A percentile compares a stretch with the other conserved stretches of the same genome.
These are phyloP conservation scores for Chalara sp. DNA, from an alignment of 2,329 filamentous ascomycete species.

Conservation along the genomic window DNA sequence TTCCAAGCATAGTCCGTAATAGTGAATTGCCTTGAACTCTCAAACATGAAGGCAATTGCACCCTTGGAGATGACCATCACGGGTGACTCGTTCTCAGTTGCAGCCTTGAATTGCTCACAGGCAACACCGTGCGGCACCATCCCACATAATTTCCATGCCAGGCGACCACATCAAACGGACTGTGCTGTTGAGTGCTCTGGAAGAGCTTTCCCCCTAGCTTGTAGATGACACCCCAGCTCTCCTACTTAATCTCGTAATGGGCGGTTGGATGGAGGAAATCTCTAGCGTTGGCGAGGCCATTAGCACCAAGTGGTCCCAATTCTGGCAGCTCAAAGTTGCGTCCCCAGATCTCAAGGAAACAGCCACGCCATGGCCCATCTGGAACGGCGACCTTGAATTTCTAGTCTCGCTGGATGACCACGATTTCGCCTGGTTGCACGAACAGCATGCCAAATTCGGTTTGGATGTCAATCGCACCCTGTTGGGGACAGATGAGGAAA, in stretches of 20 bases:
- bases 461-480: conserved; percentile 66
- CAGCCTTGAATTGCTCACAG: conserved; percentile 37
- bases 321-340: conserved; percentile 67
- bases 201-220: conserved; percentile 64
- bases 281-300: conserved; percentile 55
- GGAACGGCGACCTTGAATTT: conserved; percentile 66
- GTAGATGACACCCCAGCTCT: conserved; percentile 28
- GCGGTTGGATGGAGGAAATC: conserved; percentile 59
- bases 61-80: conserved; percentile 38
- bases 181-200: conserved; percentile 56
- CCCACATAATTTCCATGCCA: conserved; percentile 60
- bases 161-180: conserved; percentile 69
- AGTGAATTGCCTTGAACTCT: conserved; percentile 45
- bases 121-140: conserved; percentile 43
- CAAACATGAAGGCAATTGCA: conserved; percentile 45
- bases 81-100: conserved; percentile 39
- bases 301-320: conserved; percentile 61
- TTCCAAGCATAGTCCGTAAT: conserved; percentile 49
- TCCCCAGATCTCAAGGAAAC: conserved; percentile 69
- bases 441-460: conserved; percentile 71
- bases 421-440: conserved; percentile 73
- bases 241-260: conserved; percentile 37
- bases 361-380: conserved; percentile 58
- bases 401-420: conserved; percentile 67
- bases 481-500: conserved; percentile 65